Evolutionary conservation across 805 yeast genomes (phyloP), one percentile per base, ranked within the genome.

Genomic region (Alloascoidea africana): DNA sequence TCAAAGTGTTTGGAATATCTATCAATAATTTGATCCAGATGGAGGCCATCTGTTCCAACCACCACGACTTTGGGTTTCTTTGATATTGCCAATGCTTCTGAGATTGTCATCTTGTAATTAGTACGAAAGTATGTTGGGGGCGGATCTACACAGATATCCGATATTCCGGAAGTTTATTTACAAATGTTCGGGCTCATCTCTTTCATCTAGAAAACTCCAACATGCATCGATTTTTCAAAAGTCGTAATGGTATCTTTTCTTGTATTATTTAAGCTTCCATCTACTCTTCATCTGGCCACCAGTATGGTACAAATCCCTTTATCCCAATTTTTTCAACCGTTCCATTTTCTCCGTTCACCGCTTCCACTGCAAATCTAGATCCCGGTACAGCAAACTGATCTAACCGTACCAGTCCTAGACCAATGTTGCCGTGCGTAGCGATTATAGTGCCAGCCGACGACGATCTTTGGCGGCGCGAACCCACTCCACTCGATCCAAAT

Each of bases 391-490:
- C 50, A 43, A 59, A 60, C 53, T 58, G 65, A 50, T 62, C 77
- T 41, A 55, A 59, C 44, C 66, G 65, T 11, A 82, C 62, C 34
- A 76, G 54, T 3, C 83, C 78, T 8, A 85, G 64, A 0, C 94
- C 95, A 16, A 68, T 51, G 42, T 76, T 71, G 2, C 73, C 79
- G 16, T 68, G 53, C 2, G 66, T 52, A 1, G 76, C 59, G 2
- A 86, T 49, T 5, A 87, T 48, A 15, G 70, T 66, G 0, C 94
- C 95, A 0, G 73, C 65, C 2, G 75, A 66, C 8, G 68, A 60
- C 23, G 58, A 55, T 27, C 68, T 58, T 39, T 32, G 34, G 32
- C 2, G 39, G 27, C 11, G 33, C 38, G 15, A 42, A 5, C 27
- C 14, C 5, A 27, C 6, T 14, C 14, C 23, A 6, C 35, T 6